Evolutionary conservation across 2,329 filamentous ascomycete species (phyloP).

Genomic region (Trichoderma lentiforme): DNA sequence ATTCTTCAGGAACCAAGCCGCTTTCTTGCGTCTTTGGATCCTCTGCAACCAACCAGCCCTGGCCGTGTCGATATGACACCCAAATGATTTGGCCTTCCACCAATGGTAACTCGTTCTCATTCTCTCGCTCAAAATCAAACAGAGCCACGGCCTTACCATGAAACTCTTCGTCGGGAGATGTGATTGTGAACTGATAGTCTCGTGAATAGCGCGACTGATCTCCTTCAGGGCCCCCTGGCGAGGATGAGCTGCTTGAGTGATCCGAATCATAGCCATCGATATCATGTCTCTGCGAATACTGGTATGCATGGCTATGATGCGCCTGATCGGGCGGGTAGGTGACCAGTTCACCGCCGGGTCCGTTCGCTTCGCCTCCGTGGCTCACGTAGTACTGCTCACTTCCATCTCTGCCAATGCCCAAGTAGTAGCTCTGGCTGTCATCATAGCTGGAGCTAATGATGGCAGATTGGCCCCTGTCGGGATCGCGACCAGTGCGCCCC

Average conservation of each 20-base stretch:
- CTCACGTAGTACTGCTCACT: conserved; percentile 73
- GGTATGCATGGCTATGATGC: conserved; percentile 51
- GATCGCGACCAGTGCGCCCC: conserved; percentile 47
- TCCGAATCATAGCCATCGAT: conserved; percentile 58
- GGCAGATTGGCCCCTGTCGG: conserved; percentile 37
- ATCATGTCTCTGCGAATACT: conserved; percentile 42
- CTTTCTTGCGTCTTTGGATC: conserved; percentile 93
- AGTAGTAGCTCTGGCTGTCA: conserved; percentile 59
- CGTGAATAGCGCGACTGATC: conserved; percentile 81
- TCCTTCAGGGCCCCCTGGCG: conserved; percentile 55
- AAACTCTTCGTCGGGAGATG: conserved; percentile 94
- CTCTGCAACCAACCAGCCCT: conserved; percentile 96
- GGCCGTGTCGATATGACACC: conserved; percentile 92
- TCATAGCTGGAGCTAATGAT: conserved; percentile 51
- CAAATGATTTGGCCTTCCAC: conserved; percentile 94
- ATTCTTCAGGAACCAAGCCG: conserved; percentile 92
- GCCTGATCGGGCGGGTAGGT: conserved; percentile 69
- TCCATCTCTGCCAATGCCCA: conserved; percentile 65
- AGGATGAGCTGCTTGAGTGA: conserved; percentile 56
- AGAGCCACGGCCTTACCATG: conserved; percentile 93
- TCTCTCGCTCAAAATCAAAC: conserved; percentile 92
- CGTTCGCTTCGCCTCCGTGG: conserved; percentile 66
- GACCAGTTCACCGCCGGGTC: conserved; percentile 75
- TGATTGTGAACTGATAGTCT: conserved; percentile 93
- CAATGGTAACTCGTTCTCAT: conserved; percentile 91